Evolutionary conservation across 495 filamentous ascomycete genomes (phyloP).

Genomic region (Aspergillus panamensis): DNA sequence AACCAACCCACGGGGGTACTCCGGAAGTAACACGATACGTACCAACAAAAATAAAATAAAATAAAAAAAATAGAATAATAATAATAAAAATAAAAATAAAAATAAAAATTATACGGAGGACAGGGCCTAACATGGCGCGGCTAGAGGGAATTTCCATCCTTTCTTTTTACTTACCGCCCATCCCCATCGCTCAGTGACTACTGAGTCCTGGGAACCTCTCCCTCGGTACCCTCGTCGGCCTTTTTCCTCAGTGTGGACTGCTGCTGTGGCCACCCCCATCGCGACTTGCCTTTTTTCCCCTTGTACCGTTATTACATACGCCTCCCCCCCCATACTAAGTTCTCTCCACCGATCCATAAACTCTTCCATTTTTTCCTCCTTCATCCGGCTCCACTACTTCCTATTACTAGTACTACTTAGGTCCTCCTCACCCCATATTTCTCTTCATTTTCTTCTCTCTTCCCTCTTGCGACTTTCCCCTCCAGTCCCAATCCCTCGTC

Average conservation of each 20-base stretch:
- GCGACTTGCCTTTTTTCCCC: slow-evolving; percentile 20
- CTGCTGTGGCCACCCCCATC: slow-evolving; percentile 23
- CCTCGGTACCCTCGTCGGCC: slow-evolving; percentile 27
- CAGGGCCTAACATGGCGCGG: slow-evolving; percentile 19
- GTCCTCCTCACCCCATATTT: slow-evolving; percentile 25
- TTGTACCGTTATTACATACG: slow-evolving; percentile 34
- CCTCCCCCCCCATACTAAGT: slow-evolving; percentile 10
- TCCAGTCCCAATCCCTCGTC: slow-evolving; percentile 10
- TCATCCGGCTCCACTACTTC: slow-evolving; percentile 21
- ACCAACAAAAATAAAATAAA: slow-evolving; percentile 17
- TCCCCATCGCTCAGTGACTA: slow-evolving; percentile 11
- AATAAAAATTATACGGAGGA: slow-evolving; percentile 6
- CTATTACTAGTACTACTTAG: slow-evolving; percentile 23
- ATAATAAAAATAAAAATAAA: slow-evolving; percentile 14
- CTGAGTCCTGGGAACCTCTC: slow-evolving; percentile 20
- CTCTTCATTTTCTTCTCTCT: slow-evolving; percentile 13
- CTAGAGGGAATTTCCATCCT: slow-evolving; percentile 20
- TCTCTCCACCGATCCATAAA: slow-evolving; percentile 26
- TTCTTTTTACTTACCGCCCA: slow-evolving; percentile 25
- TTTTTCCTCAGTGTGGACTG: slow-evolving; percentile 11
- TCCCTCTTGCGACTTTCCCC: slow-evolving; percentile 13
- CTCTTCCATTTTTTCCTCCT: slow-evolving; percentile 24
- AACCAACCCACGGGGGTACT: slow-evolving; percentile 28
- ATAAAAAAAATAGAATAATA: slow-evolving; percentile 10
- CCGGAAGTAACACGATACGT: slow-evolving; percentile 29